Evolutionary conservation across 306 rosid species (phyloP).

Genomic region (Carpinus viminea): DNA sequence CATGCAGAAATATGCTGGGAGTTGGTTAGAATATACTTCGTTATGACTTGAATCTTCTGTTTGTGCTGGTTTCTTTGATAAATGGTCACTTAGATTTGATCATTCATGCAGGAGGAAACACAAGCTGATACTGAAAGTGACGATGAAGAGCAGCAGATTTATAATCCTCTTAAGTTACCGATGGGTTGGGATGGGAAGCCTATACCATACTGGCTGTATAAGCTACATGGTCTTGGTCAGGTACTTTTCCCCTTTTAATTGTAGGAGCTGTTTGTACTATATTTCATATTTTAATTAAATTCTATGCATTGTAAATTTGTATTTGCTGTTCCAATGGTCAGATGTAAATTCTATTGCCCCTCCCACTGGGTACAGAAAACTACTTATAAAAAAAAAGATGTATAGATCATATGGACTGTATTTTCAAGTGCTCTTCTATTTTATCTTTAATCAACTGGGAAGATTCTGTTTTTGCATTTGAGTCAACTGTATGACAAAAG

Average conservation of each 20-base stretch:
- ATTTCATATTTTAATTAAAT: not conserved
- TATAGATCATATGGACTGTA: not conserved
- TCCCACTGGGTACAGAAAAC: no score
- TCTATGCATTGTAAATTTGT: not conserved
- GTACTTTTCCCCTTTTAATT: constrained; percentile 43
- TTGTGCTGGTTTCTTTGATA: not conserved
- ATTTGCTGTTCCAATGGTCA: not conserved
- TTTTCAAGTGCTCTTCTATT: not conserved
- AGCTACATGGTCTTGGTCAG: constrained; percentile 99
- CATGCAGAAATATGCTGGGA: no score
- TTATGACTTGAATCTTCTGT: not conserved
- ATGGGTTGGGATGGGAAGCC: constrained; percentile 99
- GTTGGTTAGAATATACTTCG: no score
- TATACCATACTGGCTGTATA: constrained; percentile 97
- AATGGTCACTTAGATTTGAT: constrained; percentile 1
- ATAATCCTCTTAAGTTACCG: constrained; percentile 96
- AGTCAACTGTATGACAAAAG: not conserved
- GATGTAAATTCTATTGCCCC: no score
- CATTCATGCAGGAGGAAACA: constrained; percentile 73
- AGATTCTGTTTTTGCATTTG: not conserved
- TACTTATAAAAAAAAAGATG: not conserved
- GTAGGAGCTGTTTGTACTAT: not conserved
- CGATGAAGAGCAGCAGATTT: constrained; percentile 96
- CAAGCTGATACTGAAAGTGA: constrained; percentile 92
- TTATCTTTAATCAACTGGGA: not conserved